Base-by-base conservation (phyloP, 805 yeast species). In the Komagataella mondaviorum region DNA sequence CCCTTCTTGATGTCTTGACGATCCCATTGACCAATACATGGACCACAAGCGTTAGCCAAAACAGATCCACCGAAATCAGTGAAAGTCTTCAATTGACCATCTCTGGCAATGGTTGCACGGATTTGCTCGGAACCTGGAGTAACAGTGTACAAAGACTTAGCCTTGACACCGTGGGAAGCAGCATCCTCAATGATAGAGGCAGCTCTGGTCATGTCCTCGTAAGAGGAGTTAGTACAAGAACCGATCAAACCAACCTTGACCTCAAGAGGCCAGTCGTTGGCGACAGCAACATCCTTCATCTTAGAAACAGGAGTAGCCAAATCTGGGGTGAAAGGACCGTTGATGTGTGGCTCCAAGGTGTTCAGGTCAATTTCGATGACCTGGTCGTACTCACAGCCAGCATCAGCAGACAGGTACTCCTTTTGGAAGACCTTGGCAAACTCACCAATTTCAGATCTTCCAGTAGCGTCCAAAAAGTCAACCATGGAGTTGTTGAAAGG, bases 11-110 rank as follows among this genome's bases (percentile, higher is more conserved):
- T 78, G 64, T 87, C 95, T 57, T 78, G 76, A 75, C 98, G 85
- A 68, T 93, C 96, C 99, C 99, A 91, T 76, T 91, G 99, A 53
- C 99, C 99, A 65, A 91, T 91, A 75, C 99, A 91, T 63, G 98
- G 99, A 59, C 99, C 99, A 77, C 99, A 91, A 18, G 99, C 99
- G 68, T 91, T 91, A 51, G 98, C 96, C 60, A 91, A 77, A 47
- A 91, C 96, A 54, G 80, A 76, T 59, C 96, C 99, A 54, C 98
- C 98, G 61, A 82, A 84, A 51, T 84, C 80, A 67, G 83, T 82
- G 67, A 91, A 89, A 46, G 83, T 80, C 48, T 83, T 75, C 55
- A 86, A 79, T 63, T 85, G 80, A 53, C 98, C 98, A 68, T 91
- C 99, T 71, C 97, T 82, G 67, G 86, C 96, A 60, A 91, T 81